Evolutionary conservation across 2,329 filamentous ascomycete species (phyloP).

Genomic region (Tolypocladium nubicola): DNA sequence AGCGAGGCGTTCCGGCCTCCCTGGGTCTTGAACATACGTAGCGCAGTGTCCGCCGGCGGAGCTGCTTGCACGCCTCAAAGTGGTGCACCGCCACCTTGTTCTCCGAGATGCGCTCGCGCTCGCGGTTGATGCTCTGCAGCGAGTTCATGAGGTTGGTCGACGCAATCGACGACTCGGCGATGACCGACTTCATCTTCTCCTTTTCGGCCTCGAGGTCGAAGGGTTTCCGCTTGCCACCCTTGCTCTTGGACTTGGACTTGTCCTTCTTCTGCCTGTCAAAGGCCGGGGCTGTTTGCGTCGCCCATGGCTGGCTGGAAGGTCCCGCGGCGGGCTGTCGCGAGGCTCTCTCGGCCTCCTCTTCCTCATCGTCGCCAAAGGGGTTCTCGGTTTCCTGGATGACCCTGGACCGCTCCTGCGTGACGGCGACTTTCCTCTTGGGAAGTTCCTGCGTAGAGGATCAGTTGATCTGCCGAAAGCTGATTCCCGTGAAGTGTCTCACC

Average conservation of each 20-base stretch:
- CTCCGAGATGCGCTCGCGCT: constrained; percentile 77
- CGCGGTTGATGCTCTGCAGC: constrained; percentile 83
- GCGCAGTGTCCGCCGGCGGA: constrained; percentile 74
- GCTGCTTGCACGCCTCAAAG: constrained; percentile 78
- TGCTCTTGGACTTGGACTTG: constrained; percentile 30
- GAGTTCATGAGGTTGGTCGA: constrained; percentile 85
- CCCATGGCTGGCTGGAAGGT: neutral
- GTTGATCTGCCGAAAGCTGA: neutral
- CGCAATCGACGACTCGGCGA: constrained; percentile 81
- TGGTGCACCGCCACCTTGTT: constrained; percentile 63
- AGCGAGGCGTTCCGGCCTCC: neutral
- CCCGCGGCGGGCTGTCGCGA: constrained; percentile 13
- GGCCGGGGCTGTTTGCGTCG: neutral
- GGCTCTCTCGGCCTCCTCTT: constrained; percentile 34
- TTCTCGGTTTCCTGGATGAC: constrained; percentile 73
- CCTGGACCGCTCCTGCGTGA: constrained; percentile 68
- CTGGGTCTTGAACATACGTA: constrained; percentile 42
- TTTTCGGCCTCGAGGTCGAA: constrained; percentile 87
- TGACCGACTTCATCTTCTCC: constrained; percentile 73
- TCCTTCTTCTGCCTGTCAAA: constrained; percentile 33
- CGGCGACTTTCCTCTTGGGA: constrained; percentile 57
- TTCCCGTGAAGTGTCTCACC: constrained; percentile 21
- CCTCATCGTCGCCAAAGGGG: constrained; percentile 58
- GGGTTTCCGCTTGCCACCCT: constrained; percentile 42
- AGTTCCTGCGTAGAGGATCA: constrained; percentile 37